Base-by-base conservation (phyloP, 176 grass and related monocot genomes). In the Triticum timopheevii region DNA sequence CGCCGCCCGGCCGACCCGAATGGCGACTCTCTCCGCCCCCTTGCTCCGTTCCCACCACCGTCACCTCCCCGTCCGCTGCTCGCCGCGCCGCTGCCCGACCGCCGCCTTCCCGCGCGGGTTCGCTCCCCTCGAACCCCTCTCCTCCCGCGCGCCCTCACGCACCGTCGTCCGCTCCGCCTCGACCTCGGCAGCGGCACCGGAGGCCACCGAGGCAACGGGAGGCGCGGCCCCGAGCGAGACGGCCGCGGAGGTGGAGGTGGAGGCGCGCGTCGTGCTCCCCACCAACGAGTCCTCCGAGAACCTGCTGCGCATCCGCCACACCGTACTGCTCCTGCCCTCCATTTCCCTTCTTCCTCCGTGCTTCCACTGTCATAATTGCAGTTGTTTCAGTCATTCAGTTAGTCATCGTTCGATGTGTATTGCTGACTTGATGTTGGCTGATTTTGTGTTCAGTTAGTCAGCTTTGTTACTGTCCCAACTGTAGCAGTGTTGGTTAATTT, bases 231-330 rank as follows among this genome's bases (percentile, higher is more conserved):
- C 79, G 79, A 65, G 44, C 1, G 78, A 52, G 12, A 25, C 83
- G 27, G 10, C 22, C 15, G 65, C 69, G 13, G 27, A 38, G 34
- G 90, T 35, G 84, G 84, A 82, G 19, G 54, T 1, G 54, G 7
- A 59, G 63, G 80, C 84, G 31, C 85, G 89, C 67, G 73, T 99
- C 39, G 85, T 93, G 34, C 92, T 98, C 4, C 96, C 96, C 23
- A 98, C 94, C 62, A 98, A 96, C 76, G 92, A 98, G 15, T 96
- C 93, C 19, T 98, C 96, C 15, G 90, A 90, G 15, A 54, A 16
- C 34, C 88, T 98, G 20, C 92, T 98, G 45, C 90, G 96, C 74
- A 90, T 96, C 78, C 94, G 97, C 80, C 94, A 99, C 83, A 96
- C 94, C 38, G 94, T 99, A 91, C 76, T 52, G 0, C 27, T 65